Base-by-base conservation (phyloP, 257 asterid species). In the Knoxia roxburghii region DNA sequence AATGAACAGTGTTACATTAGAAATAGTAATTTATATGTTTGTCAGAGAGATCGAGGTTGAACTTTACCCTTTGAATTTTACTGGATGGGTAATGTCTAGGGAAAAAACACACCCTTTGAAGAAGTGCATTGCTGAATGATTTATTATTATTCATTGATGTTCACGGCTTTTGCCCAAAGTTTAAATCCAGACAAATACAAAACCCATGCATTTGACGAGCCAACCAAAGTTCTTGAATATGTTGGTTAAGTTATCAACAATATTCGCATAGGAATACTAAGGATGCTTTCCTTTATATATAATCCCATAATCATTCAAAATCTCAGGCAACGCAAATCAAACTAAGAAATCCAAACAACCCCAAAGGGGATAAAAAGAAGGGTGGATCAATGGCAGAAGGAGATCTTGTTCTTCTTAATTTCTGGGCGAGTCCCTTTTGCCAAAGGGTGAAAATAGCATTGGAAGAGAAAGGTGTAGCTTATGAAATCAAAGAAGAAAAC, bases 351-450 rank as follows among this genome's bases (percentile, higher is more conserved):
- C 32, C 7, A 71, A 21, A 43, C 3, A 56, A 24, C 17, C 17
- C 60, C 20, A 52, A n/a, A 21, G 43, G 15, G 48, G 11, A 24
- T 20, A 69, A 21, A 50, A 53, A 70, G 61, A 37, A 37, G 9
- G 41, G n/a, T n/a, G n/a, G n/a, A n/a, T n/a, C n/a, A 49, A 89
- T 87, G 94, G 77, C 82, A 37, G 67, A 74, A 0, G 84, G 80
- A 33, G 86, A 72, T 7, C 67, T 90, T 24, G 73, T 78, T 63
- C 73, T 90, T 49, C 68, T 90, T 80, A 87, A 86, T 77, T 87
- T 82, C 53, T 73, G 83, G 84, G 78, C 20, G n/a, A 87, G 94
- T 65, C 95, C 97, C 4, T 89, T 84, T 61, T 81, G 75, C 8
- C 53, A 40, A 21, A 84, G 86, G 72, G 95, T 64, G 13, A 81